These are phyloP conservation scores for Talaromyces amestolkiae DNA, from an alignment of 2,329 filamentous ascomycete species.

Conservation along the genomic window DNA sequence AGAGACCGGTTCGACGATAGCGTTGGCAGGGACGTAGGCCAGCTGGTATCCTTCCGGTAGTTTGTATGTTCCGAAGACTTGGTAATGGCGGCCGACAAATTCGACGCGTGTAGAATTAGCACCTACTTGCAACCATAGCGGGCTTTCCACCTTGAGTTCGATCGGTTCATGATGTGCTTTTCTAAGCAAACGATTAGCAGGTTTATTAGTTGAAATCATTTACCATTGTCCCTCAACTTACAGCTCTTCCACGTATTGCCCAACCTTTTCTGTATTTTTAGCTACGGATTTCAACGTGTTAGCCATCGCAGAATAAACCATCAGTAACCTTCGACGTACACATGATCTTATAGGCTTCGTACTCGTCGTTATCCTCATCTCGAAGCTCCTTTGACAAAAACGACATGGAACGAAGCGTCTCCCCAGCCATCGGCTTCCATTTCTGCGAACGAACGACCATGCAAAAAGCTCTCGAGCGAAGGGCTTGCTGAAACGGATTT, in stretches of 20 bases:
- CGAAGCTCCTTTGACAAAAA: constrained; percentile 17
- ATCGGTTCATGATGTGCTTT: neutral
- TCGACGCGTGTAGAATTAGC: constrained; percentile 7
- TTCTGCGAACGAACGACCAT: constrained; percentile 28
- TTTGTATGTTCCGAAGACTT: constrained; percentile 21
- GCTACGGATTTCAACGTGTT: neutral
- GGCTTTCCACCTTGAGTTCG: neutral
- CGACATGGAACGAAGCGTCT: constrained; percentile 21
- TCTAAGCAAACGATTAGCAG: neutral
- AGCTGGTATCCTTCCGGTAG: constrained; percentile 21
- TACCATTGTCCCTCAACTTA: neutral
- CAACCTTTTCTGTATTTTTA: neutral
- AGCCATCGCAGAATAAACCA: neutral
- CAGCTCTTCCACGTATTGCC: neutral
- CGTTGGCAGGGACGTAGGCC: constrained; percentile 18
- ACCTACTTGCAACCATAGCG: neutral
- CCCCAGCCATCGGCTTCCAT: constrained; percentile 25
- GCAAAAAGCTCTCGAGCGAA: constrained; percentile 29
- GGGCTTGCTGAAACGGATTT: constrained; percentile 28
- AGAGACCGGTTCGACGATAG: constrained; percentile 17
- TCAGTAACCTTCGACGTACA: neutral
- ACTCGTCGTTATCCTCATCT: constrained; percentile 20
- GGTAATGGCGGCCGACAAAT: neutral
- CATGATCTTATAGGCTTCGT: neutral
- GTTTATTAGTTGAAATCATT: too few relatives aligned